Conservation (phyloP, 2,329 filamentous ascomycete species). For the Fusarium sp. region DNA sequence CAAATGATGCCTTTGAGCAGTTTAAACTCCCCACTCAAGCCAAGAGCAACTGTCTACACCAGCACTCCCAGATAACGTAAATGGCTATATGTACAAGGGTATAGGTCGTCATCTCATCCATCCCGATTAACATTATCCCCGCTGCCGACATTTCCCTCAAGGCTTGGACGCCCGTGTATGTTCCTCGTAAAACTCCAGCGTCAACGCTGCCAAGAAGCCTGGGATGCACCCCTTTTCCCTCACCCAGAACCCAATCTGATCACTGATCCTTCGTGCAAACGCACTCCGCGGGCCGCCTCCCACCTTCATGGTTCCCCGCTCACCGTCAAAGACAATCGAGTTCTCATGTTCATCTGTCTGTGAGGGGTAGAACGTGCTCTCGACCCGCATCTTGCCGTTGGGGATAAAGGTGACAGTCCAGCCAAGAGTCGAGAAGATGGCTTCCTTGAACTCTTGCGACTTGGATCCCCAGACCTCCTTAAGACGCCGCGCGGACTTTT, state of each 20-base stretch:
- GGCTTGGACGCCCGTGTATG: slow-evolving; percentile 48
- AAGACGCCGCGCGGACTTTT: slow-evolving; percentile 86
- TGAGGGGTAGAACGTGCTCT: slow-evolving; percentile 83
- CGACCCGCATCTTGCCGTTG: slow-evolving; percentile 95
- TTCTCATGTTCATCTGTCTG: slow-evolving; percentile 77
- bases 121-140: slow-evolving; percentile 4
- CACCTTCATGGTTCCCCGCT: slow-evolving; percentile 98
- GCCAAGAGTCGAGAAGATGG: slow-evolving; percentile 89
- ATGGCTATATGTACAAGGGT: slow-evolving; percentile 38
- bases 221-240: slow-evolving; percentile 93
- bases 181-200: slow-evolving; percentile 92
- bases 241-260: slow-evolving; percentile 95
- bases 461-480: slow-evolving; percentile 95
- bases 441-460: slow-evolving; percentile 93
- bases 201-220: slow-evolving; percentile 90
- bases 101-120: slow-evolving; percentile 42
- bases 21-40: neutral
- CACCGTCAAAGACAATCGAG: slow-evolving; percentile 87
- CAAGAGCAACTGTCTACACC: neutral
- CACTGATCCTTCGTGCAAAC: slow-evolving; percentile 87
- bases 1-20: neutral
- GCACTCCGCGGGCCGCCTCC: slow-evolving; percentile 87
- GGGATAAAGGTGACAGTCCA: slow-evolving; percentile 97
- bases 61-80: slow-evolving; percentile 10
- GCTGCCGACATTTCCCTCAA: neutral